Evolutionary conservation across 768 basidiomycete genomes (phyloP).

Genomic region (Podaxis sp.): DNA sequence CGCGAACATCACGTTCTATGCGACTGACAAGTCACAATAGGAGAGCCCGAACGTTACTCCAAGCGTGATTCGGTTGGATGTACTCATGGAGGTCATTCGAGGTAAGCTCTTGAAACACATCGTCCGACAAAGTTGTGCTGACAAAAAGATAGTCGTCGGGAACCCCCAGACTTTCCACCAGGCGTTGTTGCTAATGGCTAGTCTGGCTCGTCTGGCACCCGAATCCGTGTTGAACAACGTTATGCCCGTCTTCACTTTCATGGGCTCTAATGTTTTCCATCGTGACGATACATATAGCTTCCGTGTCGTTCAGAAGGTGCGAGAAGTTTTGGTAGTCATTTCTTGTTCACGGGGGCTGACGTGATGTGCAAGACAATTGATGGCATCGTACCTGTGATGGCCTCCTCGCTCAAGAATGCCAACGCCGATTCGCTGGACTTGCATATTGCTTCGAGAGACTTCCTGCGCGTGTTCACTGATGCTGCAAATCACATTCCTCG

Average conservation of each 20-base stretch:
- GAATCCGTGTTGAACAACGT: slow-evolving; percentile 92
- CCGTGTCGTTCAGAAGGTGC: slow-evolving; percentile 89
- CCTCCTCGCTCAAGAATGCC: slow-evolving; percentile 66
- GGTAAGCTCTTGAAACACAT: slow-evolving; percentile 39
- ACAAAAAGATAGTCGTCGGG: slow-evolving; percentile 58
- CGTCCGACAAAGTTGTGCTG: slow-evolving; percentile 4
- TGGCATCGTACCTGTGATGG: slow-evolving; percentile 92
- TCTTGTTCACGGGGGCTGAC: slow-evolving; percentile 4
- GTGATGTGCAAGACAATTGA: slow-evolving; percentile 71
- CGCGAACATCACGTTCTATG: neutral
- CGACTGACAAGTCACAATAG: slow-evolving; percentile 30
- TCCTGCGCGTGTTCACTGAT: slow-evolving; percentile 90
- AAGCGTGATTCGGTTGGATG: slow-evolving; percentile 72
- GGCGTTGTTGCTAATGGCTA: slow-evolving; percentile 84
- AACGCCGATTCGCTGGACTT: slow-evolving; percentile 57
- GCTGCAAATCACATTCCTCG: slow-evolving; percentile 90
- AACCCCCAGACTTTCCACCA: slow-evolving; percentile 97
- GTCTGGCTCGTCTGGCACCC: slow-evolving; percentile 78
- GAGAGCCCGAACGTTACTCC: slow-evolving; percentile 52
- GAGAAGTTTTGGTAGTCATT: slow-evolving; percentile 7
- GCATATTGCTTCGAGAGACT: slow-evolving; percentile 71
- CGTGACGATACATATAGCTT: slow-evolving; percentile 96
- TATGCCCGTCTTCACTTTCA: slow-evolving; percentile 99
- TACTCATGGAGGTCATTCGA: slow-evolving; percentile 85
- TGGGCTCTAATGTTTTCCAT: slow-evolving; percentile 98